A percentile compares a stretch with the other conserved stretches of the same genome.
Conservation (phyloP, 1,284 basidiomycete genomes). For the Wallemia hederae region DNA sequence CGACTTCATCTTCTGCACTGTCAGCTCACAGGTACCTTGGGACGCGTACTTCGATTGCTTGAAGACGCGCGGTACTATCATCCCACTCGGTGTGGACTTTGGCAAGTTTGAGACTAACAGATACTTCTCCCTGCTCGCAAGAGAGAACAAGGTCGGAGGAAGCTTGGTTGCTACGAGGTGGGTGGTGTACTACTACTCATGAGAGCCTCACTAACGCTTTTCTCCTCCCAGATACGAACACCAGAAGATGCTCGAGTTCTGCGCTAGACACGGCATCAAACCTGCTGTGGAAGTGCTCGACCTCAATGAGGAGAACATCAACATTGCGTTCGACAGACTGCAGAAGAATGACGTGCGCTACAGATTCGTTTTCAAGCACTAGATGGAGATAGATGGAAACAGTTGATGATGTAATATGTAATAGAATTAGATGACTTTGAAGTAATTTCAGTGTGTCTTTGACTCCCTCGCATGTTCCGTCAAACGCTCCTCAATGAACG, state of each 20-base stretch:
- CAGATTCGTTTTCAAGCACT: background rate
- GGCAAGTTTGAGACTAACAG: constrained; percentile 15
- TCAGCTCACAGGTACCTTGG: background rate
- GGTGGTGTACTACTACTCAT: background rate
- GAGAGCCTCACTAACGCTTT: background rate
- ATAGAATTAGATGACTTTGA: too few species aligned
- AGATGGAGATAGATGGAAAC: background rate
- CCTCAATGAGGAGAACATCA: background rate
- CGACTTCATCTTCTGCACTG: background rate
- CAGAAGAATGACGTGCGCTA: background rate
- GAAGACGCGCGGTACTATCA: background rate
- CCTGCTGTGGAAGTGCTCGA: constrained; percentile 18
- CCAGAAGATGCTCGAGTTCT: constrained; percentile 17
- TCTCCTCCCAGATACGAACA: constrained; percentile 12
- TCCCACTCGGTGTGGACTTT: background rate
- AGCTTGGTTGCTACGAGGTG: constrained; percentile 15
- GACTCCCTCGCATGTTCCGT: too few species aligned
- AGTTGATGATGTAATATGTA: too few species aligned
- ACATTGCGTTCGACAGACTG: background rate
- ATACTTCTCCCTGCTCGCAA: constrained; percentile 17
- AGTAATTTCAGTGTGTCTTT: too few species aligned
- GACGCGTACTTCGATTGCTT: background rate
- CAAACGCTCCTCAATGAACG: background rate
- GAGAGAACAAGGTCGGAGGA: constrained; percentile 16
- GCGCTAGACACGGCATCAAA: constrained; percentile 14